Evolutionary conservation across 2,329 filamentous ascomycete species (phyloP), one percentile per base, ranked within the genome.

Genomic region (Zelopaecilomyces penicillatus): DNA sequence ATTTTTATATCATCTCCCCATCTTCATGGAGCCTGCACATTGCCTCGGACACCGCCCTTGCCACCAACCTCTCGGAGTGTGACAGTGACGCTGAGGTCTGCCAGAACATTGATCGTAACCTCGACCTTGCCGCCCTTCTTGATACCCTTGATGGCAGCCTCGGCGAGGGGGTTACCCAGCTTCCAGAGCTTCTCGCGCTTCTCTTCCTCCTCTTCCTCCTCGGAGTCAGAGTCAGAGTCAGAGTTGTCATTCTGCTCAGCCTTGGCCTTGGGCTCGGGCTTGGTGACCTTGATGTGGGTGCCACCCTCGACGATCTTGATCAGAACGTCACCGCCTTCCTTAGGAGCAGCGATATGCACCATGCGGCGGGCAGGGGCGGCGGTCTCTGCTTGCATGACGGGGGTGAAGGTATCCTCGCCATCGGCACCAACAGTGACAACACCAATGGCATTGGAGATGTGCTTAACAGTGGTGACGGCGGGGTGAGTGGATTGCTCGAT

Each of bases 401-500:
- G 82, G 39, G 81, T 80, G 71, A 97, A 96, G 48, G 80, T 70
- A 52, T 86, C 82, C 47, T 79, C 74, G 40, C 75, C 74, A 40
- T 82, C 73, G 35, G 66, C 60, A 54, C 66, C 74, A 46, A 79
- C 69, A 55, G 82, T 79, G 51, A 95, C 76, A 43, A 97, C 85
- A 63, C 93, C 93, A 51, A 98, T 86, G 50, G 91, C 86, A 62
- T 90, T 85, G 56, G 80, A 75, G 51, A 95, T 82, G 71, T 98
- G 93, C 57, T 89, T 88, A 42, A 94, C 89, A 11, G 90, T 91
- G 31, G 91, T 96, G 52, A 98, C 89, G 62, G 89, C 87, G 42
- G 93, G 84, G 73, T 98, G 91, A 39, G 89, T 95, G 51, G 87
- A 95, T 75, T 96, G 90, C 64, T 94, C 87, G 56, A 98, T 94